Base-by-base conservation (phyloP, 257 asterid species). In the Verbena officinalis region DNA sequence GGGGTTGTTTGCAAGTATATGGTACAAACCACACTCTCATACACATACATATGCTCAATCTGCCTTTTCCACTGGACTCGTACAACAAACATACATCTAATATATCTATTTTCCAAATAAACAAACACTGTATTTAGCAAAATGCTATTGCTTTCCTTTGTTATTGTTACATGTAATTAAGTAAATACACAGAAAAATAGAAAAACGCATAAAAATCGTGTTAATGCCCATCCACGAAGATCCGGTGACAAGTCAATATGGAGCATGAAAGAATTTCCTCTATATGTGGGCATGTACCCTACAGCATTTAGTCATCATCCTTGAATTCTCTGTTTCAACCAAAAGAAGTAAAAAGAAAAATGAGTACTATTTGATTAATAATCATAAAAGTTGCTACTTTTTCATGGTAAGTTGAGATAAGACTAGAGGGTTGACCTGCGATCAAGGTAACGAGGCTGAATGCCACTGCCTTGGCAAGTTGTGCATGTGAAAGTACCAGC, bases 381-480 rank as follows among this genome's bases (percentile, higher is more conserved):
- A 36, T 36, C 10, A 36, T 4, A 36, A 36, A 36, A 36, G 3
- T 36, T 36, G 40, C 11, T 4, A 36, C 11, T 36, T 7, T 5
- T 27, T 27, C 5, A 27, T 7, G 10, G 7, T 36, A 4, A 36
- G 40, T 1, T 36, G 40, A 36, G 40, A 36, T 7, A 21, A 51
- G 43, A 65, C 3, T 30, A 43, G 14, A 44, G 4, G 8, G 59
- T 67, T 70, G 36, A 90, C 99, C 99, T 90, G 79, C 99, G 97
- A 67, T 93, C 99, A 45, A 93, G 99, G 68, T 93, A 93, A 7
- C 99, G 87, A 34, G 99, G 99, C 72, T 93, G 99, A 65, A 93
- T 90, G 73, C 99, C 99, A 50, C 84, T 90, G 64, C 99, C 99
- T 80, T 93, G 99, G 80, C 99, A 93, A 9, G 97, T 93, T 54